Evolutionary conservation across 2,329 filamentous ascomycete species (phyloP), one percentile per base, ranked within the genome.

Genomic region (Colletotrichum sp.): DNA sequence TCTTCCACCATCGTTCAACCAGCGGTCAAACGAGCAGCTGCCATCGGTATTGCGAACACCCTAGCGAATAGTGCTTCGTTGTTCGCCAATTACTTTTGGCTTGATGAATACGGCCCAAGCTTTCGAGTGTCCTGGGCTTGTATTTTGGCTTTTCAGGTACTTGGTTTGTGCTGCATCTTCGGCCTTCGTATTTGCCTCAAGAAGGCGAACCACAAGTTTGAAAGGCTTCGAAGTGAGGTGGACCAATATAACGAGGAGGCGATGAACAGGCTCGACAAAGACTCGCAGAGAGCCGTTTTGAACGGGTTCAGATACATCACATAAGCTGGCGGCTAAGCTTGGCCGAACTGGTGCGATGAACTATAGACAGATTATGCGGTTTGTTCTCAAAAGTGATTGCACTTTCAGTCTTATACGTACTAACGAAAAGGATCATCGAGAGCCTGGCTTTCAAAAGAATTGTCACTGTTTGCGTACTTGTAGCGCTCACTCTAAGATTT

Each of bases 31-130:
- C 69, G 69, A 3, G 76, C 76, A 3, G 78, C 76, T 5, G 69
- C 78, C 0, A 71, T 79, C 6, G 78, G 76, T 1, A 78, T 80
- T 49, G 77, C 76, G 39, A 81, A 80, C 59, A 78, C 78, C 30
- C 55, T 81, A n/a, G 66, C 77, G 0, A 79, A 77, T 6, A 71
- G 80, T 8, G 78, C 77, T 32, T 76, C 73, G 16, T 68, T 81
- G 18, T 80, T 80, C 69, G 78, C 78, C 52, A 79, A 79, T 0
- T 81, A 79, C 72, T 71, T 80, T 26, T 80, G 80, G 59, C 74
- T 79, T 8, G 75, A 77, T 60, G 62, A 44, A 77, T 13, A 78
- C 69, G 18, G 76, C 57, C 9, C 79, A 71, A 7, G 72, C 71
- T 15, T 81, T 76, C 57, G 55, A 12, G 66, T 69, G 8, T 69